These are phyloP conservation scores for Diutina neorugosa DNA, from an alignment of 1,139 yeast genomes.

Conservation along the genomic window DNA sequence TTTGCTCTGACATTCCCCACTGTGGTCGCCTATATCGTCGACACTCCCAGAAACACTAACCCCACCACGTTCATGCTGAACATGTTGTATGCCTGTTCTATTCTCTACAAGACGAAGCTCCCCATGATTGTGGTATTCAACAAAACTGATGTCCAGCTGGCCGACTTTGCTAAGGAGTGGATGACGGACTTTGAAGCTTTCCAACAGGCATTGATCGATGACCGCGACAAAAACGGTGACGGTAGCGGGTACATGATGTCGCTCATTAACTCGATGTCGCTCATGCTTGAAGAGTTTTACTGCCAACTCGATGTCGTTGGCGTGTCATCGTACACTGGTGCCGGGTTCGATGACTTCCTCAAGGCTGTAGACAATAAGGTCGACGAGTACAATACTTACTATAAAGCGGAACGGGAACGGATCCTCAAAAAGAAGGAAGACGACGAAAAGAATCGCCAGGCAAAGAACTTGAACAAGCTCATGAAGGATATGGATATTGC, in stretches of 20 bases:
- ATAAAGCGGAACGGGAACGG: constrained; percentile 78
- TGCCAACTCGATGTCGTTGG: constrained; percentile 86
- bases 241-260: constrained; percentile 93
- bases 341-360: constrained; percentile 85
- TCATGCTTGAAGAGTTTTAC: constrained; percentile 94
- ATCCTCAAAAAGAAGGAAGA: constrained; percentile 68
- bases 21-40: constrained; percentile 88
- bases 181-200: constrained; percentile 93
- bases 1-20: constrained; percentile 96
- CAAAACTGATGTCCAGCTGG: constrained; percentile 80
- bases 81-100: constrained; percentile 97
- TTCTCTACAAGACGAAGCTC: constrained; percentile 85
- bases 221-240: constrained; percentile 50
- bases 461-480: constrained; percentile 54
- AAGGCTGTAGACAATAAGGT: constrained; percentile 75
- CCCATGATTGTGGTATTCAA: constrained; percentile 97
- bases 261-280: constrained; percentile 83
- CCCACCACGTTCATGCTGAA: constrained; percentile 97
- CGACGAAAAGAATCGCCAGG: constrained; percentile 61
- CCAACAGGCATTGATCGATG: constrained; percentile 62
- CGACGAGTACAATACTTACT: constrained; percentile 75
- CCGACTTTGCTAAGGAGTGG: constrained; percentile 90
- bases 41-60: constrained; percentile 86
- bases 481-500: constrained; percentile 76
- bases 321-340: constrained; percentile 86